Base-by-base conservation (phyloP, 2,329 filamentous ascomycete species). In the Beauveria pseudobassiana region DNA sequence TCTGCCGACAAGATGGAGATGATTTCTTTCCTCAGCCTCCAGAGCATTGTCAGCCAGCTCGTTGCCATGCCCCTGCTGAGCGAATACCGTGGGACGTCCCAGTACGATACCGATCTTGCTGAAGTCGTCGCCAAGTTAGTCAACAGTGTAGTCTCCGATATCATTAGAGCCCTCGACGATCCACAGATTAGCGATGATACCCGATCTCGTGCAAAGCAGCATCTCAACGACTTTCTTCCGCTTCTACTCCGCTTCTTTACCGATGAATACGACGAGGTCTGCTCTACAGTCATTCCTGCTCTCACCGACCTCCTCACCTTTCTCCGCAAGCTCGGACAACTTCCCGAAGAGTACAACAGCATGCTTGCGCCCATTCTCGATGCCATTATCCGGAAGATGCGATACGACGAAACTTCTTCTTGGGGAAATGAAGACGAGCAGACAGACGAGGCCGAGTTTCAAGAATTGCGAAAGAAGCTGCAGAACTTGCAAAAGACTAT, bases 191-290 rank as follows among this genome's bases (percentile, higher is more conserved):
- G 85, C 64, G 80, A 86, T 30, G 81, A 86, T 49, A 87, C 86
- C 28, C 87, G 85, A 67, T 81, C 83, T 51, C 89, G 87, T 68
- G 93, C 95, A 56, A 91, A 95, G 68, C 87, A 89, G 67, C 84
- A 96, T 63, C 80, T 98, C 59, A 89, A 89, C 70, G 84, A 85
- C 46, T 98, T 98, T 73, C 79, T 96, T 30, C 91, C 93, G 0
- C 88, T 93, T 67, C 82, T 98, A 14, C 80, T 99, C 56, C 90
- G 93, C 45, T 97, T 97, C 79, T 97, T 99, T 76, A 90, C 92
- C 26, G 95, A 99, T 74, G 93, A 99, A 72, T 99, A 96, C 73
- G 95, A 99, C 74, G 95, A 99, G 77, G 88, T 99, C 67, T 98
- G 95, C 79, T 96, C 93, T 42, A 95, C 91, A 14, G 91, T 98